Base-by-base conservation (phyloP, 2,329 filamentous ascomycete species). In the Paecilomyces fulvus region DNA sequence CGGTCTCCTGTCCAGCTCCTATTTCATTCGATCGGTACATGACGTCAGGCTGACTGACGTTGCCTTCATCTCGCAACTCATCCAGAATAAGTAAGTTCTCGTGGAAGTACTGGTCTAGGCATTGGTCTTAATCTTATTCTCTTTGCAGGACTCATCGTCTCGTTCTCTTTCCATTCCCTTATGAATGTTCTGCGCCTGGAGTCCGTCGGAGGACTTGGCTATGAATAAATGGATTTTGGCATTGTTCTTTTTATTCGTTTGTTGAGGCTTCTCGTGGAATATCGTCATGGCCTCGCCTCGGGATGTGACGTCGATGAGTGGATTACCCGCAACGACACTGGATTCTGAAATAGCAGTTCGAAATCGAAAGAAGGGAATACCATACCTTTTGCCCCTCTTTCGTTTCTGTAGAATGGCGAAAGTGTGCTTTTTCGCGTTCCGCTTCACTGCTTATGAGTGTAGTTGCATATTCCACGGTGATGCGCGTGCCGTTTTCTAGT, bases 11-110 rank as follows among this genome's bases (percentile, higher is more conserved):
- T 8, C 33, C 33, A 17, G 33, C 6, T 43, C n/a, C 33, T 17
- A 9, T 43, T 20, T 53, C 31, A 43, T 21, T 20, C 20, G 49
- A 12, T 28, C n/a, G 25, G 49, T n/a, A 5, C 17, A 54, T 64
- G 62, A 64, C 61, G 62, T 63, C 62, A 64, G 59, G 49, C 58
- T 64, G 60, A 64, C 33, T 33, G 52, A 17, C 30, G 30, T 46
- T 58, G 57, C 58, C 60, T 61, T 61, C 60, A 43, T 43, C n/a
- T 9, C 17, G 3, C 14, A 43, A 43, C 17, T 3, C 14, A 20
- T 43, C 33, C 14, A 9, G 33, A 43, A 17, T 6, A 6, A 43
- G 33, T 20, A 43, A 14, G 33, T 37, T 8, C 12, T 37, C 33
- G 33, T 43, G n/a, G 1, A 43, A 8, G 8, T n/a, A 43, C 33